Conservation (phyloP, 1,284 basidiomycete species). For the Singerocomus inundabilis region DNA sequence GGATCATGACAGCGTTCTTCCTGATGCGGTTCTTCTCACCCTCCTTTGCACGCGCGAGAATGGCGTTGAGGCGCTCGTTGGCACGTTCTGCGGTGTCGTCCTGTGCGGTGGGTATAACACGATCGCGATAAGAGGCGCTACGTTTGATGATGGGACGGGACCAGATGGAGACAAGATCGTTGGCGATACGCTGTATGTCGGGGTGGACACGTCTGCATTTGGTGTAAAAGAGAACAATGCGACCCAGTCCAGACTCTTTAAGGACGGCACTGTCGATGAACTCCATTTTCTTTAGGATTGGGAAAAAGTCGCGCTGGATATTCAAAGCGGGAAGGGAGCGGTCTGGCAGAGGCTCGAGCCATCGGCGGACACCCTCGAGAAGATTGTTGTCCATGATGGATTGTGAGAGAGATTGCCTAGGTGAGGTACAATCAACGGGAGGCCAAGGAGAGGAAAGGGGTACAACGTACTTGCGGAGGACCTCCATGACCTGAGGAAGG, state of each 20-base stretch:
- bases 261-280: constrained; percentile 90
- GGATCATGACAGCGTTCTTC: constrained; percentile 78
- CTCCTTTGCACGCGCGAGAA: constrained; percentile 67
- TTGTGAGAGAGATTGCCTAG: constrained; percentile 82
- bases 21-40: constrained; percentile 64
- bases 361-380: constrained; percentile 85
- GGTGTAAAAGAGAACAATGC: constrained; percentile 93
- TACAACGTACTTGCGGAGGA: constrained; percentile 81
- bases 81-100: constrained; percentile 37
- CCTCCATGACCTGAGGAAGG: constrained; percentile 88
- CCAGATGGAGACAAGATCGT: constrained; percentile 85
- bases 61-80: constrained; percentile 61
- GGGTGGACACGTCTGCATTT: constrained; percentile 88
- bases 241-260: constrained; percentile 91
- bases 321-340: constrained; percentile 91
- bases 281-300: constrained; percentile 82
- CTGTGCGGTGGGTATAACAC: constrained; percentile 56
- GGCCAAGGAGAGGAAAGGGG: background rate
- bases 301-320: constrained; percentile 92
- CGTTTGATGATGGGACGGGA: constrained; percentile 94
- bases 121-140: constrained; percentile 80
- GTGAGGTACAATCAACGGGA: background rate
- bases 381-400: constrained; percentile 96
- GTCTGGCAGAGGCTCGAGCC: constrained; percentile 95
- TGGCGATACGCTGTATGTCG: constrained; percentile 77